Evolutionary conservation across 352 stramenopile genomes (phyloP).

Genomic region (Blastocystis sp.): DNA sequence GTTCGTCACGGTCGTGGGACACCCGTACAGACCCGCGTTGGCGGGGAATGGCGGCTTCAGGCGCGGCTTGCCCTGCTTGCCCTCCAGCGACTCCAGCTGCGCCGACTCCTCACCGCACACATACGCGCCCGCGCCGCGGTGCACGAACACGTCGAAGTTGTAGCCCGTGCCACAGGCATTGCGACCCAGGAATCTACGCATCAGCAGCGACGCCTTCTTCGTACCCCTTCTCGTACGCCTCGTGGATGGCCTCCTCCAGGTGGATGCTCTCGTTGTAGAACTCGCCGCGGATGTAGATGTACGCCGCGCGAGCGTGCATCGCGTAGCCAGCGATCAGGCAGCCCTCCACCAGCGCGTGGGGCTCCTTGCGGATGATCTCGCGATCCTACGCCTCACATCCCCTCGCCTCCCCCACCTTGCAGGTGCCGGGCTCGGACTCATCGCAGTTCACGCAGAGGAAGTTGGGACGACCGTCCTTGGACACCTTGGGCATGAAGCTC

Average conservation of each 20-base stretch:
- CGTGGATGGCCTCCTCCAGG: slow-evolving; percentile 96
- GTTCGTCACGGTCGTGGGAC: slow-evolving; percentile 97
- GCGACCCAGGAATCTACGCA: slow-evolving; percentile 82
- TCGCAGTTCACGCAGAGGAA: slow-evolving; percentile 99
- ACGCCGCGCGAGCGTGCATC: slow-evolving; percentile 94
- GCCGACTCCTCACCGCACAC: slow-evolving; percentile 99
- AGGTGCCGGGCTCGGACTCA: slow-evolving; percentile 96
- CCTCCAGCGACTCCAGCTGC: slow-evolving; percentile 94
- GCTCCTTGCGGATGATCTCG: slow-evolving; percentile 99
- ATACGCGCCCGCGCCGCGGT: slow-evolving; percentile 96
- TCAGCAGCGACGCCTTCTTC: background rate
- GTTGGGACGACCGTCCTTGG: slow-evolving; percentile 89
- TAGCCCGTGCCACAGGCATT: slow-evolving; percentile 96
- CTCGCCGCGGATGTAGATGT: slow-evolving; percentile 99
- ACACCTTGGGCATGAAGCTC: slow-evolving; percentile 98
- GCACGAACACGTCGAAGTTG: slow-evolving; percentile 98
- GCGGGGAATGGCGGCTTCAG: slow-evolving; percentile 98
- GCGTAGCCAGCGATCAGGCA: slow-evolving; percentile 94
- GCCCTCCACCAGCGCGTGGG: slow-evolving; percentile 97
- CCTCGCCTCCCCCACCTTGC: slow-evolving; percentile 81
- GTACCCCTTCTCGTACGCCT: slow-evolving; percentile 89
- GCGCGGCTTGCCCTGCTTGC: slow-evolving; percentile 91
- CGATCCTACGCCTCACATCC: slow-evolving; percentile 75
- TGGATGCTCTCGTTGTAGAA: slow-evolving; percentile 99
- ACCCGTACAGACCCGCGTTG: slow-evolving; percentile 96